Evolutionary conservation across 2,329 filamentous ascomycete species (phyloP), one percentile per base, ranked within the genome.

Genomic region (Aspergillus proliferans): DNA sequence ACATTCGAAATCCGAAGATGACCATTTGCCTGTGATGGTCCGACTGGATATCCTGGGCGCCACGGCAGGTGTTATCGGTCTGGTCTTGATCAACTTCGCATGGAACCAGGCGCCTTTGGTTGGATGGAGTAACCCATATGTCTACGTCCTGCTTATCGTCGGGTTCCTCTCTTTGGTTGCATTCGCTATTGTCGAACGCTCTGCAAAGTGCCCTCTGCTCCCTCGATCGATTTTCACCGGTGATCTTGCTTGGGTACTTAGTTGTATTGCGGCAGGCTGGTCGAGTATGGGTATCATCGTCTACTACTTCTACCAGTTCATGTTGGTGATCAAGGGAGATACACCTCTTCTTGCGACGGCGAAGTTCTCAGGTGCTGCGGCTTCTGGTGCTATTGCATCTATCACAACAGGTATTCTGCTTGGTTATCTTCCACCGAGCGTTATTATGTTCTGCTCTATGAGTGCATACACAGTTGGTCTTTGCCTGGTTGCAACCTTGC

Each of bases 31-130:
- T 24, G 12, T 34, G 14, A 12, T 33, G 14, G 15, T 19, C 7
- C 49, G 52, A 24, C 42, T 66, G 15, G 75, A 78, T 49, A 53
- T 69, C 12, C 52, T 67, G 2, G 74, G 73, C 15, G 67, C 69
- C 9, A 48, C 61, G 2, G 61, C 70, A 0, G 82, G 82, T 1
- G 71, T 85, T 9, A 68, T 71, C 0, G 76, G 76, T 0, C 68
- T 86, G 26, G 71, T 84, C 0, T 68, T 86, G 30, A 76, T 86
- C 68, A 85, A 84, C 62, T 82, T 86, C 56, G 78, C 82, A 0
- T 85, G 81, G 80, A 86, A 83, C 51, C 81, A 86, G 58, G 81
- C 79, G 0, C 75, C 79, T 0, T 69, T 80, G 0, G 77, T 75
- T 3, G 81, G 81, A 1, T 85, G 82, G 82, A 55, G 66, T 0